Conservation (phyloP, 495 filamentous ascomycete genomes). For the Astrothelium macrocarpum region DNA sequence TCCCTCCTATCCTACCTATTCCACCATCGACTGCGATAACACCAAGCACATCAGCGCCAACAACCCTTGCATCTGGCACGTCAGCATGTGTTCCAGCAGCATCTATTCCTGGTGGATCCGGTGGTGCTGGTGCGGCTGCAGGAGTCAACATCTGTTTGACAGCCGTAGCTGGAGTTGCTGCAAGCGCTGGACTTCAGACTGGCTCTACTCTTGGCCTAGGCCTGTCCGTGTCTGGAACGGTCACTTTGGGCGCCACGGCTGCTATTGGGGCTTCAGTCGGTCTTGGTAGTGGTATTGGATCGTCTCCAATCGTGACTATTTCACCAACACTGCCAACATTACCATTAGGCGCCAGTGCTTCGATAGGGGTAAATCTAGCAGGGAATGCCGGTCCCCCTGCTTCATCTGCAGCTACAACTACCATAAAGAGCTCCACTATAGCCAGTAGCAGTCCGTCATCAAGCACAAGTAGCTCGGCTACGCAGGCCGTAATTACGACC, state of each 20-base stretch:
- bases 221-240: neutral
- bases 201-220: neutral
- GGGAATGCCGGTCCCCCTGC: neutral
- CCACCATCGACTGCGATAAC: neutral
- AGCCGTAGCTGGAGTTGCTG: neutral
- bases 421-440: neutral
- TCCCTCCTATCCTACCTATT: neutral
- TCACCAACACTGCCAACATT: neutral
- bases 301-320: neutral
- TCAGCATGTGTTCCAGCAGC: neutral
- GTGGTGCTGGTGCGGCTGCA: neutral
- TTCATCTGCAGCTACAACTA: neutral
- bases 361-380: neutral
- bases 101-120: neutral
- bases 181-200: neutral
- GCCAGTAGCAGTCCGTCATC: neutral
- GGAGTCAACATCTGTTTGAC: neutral
- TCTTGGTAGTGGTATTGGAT: no score
- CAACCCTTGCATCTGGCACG: neutral
- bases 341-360: neutral
- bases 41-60: neutral
- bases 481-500: neutral
- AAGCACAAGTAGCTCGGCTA: no score
- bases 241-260: neutral
- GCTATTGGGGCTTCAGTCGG: neutral